Evolutionary conservation across 495 filamentous ascomycete genomes (phyloP).

Genomic region (Penicillium pulvis): DNA sequence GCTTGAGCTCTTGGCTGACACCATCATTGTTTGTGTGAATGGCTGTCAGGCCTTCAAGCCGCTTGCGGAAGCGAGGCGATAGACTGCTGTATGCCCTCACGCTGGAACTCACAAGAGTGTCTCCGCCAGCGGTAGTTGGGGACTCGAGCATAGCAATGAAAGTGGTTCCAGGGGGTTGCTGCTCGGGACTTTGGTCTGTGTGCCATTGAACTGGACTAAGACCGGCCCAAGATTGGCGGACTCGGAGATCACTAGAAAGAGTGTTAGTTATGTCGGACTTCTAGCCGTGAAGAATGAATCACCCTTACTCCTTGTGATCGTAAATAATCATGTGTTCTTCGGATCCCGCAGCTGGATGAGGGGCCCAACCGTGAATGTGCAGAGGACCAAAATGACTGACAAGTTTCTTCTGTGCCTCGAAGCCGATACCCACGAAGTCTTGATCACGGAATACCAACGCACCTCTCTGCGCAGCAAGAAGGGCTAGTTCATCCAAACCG

Average conservation of each 20-base stretch:
- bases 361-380: conserved; percentile 9
- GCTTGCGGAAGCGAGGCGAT: conserved; percentile 5
- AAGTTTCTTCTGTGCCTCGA: conserved; percentile 3
- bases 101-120: conserved; percentile 2
- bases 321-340: conserved; percentile 5
- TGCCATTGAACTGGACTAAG: conserved; percentile 8
- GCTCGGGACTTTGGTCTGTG: conserved; percentile 2
- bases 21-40: conserved; percentile 7
- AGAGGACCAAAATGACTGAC: conserved; percentile 6
- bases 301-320: conserved; percentile 7
- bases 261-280: too few species aligned
- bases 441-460: conserved; percentile 7
- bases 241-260: conserved; percentile 1
- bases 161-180: conserved; percentile 4
- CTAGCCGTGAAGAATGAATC: too few species aligned
- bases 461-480: conserved; percentile 5
- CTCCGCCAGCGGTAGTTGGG: conserved; percentile 7
- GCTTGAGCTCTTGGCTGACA: conserved; percentile 1
- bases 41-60: conserved; percentile 5
- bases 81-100: conserved; percentile 1
- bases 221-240: conserved; percentile 9
- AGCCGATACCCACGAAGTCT: conserved; percentile 7
- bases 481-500: conserved; percentile 4
- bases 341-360: conserved; percentile 5
- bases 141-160: conserved; percentile 8